Evolutionary conservation across 495 filamentous ascomycete species (phyloP), one percentile per base, ranked within the genome.

Genomic region (Aspergillus coremiiformis): DNA sequence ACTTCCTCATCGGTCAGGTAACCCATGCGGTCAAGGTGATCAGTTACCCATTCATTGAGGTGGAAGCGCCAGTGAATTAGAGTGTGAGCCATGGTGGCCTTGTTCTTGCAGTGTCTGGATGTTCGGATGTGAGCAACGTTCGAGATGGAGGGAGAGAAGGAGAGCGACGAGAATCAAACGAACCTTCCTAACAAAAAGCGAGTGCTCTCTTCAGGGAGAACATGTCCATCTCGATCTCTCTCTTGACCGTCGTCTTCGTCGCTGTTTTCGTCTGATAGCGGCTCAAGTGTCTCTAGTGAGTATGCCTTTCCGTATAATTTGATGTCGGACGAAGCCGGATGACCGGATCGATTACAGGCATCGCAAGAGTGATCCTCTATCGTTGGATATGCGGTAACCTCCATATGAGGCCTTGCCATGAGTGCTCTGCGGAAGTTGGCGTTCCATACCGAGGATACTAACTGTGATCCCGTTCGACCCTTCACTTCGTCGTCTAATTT

Each of bases 21-120:
- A 10, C 84, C 84, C 44, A 78, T 68, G 11, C 59, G 58, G 5
- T 68, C 60, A 4, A 93, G 77, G 47, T 78, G 79, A 14, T 80
- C 71, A 12, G 85, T 71, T 3, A 90, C 83, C 76, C 75, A 85
- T 53, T 85, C 74, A 53, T 87, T 84, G 37, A 92, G 80, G 26
- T 81, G 78, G 58, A 78, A 78, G 37, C 85, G 84, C 88, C 88
- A 93, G 65, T 93, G 88, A 1, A 76, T 74, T 2, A 92, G 72
- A 0, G 73, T 76, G 57, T 92, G 88, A 0, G 84, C 84, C 14
- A 81, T 81, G 49, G 76, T 68, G 6, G 88, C 85, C 60, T 88
- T 90, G 42, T 59, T 65, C 53, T 76, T 80, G 74, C 88, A 93
- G 53, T 76, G 75, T 54, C 77, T 77, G 41, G 17, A 41, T 30